Base-by-base conservation (phyloP, 2,329 filamentous ascomycete species). In the Pseudogymnoascus sp. region DNA sequence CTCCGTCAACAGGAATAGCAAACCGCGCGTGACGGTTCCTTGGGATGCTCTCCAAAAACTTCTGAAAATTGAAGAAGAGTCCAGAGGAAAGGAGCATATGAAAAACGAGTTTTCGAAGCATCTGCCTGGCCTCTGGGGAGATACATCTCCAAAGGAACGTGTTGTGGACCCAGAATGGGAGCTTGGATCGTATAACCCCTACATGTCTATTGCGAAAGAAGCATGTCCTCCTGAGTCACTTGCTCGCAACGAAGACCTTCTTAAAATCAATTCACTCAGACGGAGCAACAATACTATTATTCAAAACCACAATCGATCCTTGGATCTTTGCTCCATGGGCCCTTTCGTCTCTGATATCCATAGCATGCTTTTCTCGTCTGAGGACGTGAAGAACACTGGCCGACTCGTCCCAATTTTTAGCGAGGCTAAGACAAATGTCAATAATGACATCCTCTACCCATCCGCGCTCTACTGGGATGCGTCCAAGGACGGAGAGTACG, bases 381-480 rank as follows among this genome's bases (percentile, higher is more conserved):
- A 80, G 43, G 80, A 76, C 50, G 72, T 84, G 58, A 74, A 78
- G 12, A 77, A 79, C 8, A 82, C 80, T 3, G 76, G 78, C 47
- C 79, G 82, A 61, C 74, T 86, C 12, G 74, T 86, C 11, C 84
- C 85, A 7, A 74, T 87, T 18, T 86, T 87, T 66, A 78, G 82
- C 58, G 84, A 85, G 64, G 86, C 80, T 67, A 87, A 87, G 69
- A 77, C 85, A 43, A 81, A 79, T 35, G 77, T 83, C 65, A 86
- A 86, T 69, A 86, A 82, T 65, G 84, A 87, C 67, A 85, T 87
- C 60, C 73, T 86, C 30, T 84, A 86, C 64, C 84, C 84, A 1
- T 83, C 83, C 4, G 84, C 82, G 68, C 85, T 85, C 81, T 88
- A 88, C 68, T 81, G 85, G 64, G 78, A 78, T 16, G 18, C 43